Evolutionary conservation across 1,139 yeast genomes (phyloP).

Genomic region (Yamadazyma mexicana): DNA sequence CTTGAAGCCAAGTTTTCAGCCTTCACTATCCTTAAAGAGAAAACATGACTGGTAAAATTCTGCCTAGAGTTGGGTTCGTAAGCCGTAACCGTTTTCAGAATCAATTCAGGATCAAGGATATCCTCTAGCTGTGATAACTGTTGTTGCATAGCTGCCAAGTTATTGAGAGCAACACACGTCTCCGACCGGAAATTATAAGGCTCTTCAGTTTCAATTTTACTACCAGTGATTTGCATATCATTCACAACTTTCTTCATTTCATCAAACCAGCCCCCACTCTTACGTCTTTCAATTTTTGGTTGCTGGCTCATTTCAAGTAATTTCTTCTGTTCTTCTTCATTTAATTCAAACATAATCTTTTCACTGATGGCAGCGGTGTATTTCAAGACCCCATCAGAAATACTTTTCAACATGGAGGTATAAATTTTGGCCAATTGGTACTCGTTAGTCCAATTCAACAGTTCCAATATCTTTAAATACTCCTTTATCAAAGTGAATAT

Average conservation of each 20-base stretch:
- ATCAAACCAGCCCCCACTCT: conserved; percentile 40
- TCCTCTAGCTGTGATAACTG: conserved; percentile 63
- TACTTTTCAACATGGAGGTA: conserved; percentile 58
- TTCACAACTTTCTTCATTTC: conserved; percentile 51
- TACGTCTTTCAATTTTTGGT: conserved; percentile 22
- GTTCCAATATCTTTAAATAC: conserved; percentile 52
- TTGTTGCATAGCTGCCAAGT: conserved; percentile 61
- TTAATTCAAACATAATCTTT: conserved; percentile 50
- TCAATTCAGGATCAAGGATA: conserved; percentile 58
- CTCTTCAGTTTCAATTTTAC: conserved; percentile 42
- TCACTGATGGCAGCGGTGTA: conserved; percentile 53
- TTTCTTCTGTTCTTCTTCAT: conserved; percentile 35
- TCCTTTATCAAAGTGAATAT: conserved; percentile 64
- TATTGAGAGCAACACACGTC: conserved; percentile 77
- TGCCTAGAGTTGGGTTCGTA: conserved; percentile 32
- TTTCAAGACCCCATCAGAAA: conserved; percentile 58
- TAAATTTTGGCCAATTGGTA: conserved; percentile 60
- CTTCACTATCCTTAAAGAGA: conserved; percentile 62
- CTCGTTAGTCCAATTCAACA: conserved; percentile 61
- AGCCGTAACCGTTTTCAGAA: conserved; percentile 47
- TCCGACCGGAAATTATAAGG: conserved; percentile 62
- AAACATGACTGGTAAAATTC: conserved; percentile 52
- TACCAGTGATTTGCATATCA: conserved; percentile 33
- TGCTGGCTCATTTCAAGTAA: conserved; percentile 23
- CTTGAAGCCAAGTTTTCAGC: conserved; percentile 68